Conservation (phyloP, 1,284 basidiomycete genomes). For the Pterula multifida region DNA sequence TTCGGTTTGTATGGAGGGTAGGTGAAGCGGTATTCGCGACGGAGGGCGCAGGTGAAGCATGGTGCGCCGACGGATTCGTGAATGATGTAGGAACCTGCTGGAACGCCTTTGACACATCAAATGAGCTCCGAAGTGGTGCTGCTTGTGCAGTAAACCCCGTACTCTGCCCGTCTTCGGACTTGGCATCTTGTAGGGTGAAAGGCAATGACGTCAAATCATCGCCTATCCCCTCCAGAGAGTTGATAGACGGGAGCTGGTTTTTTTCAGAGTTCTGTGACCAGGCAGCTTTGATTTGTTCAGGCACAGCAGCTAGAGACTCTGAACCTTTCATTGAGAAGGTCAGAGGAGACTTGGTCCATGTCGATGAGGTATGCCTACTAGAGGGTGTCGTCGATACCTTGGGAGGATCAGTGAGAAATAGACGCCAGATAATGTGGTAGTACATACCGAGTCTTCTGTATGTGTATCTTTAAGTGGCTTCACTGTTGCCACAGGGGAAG, state of each 20-base stretch:
- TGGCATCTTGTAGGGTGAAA: slow-evolving; percentile 68
- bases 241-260: slow-evolving; percentile 47
- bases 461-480: slow-evolving; percentile 25
- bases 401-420: slow-evolving; percentile 10
- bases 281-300: slow-evolving; percentile 69
- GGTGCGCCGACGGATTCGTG: slow-evolving; percentile 30
- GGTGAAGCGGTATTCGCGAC: slow-evolving; percentile 34
- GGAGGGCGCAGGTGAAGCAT: slow-evolving; percentile 33
- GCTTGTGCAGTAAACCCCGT: slow-evolving; percentile 35
- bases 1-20: slow-evolving; percentile 17
- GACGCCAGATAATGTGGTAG: slow-evolving; percentile 2
- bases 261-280: slow-evolving; percentile 73
- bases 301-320: slow-evolving; percentile 53
- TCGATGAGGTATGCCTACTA: slow-evolving; percentile 24
- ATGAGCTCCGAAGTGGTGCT: slow-evolving; percentile 59
- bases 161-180: slow-evolving; percentile 65
- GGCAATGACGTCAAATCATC: slow-evolving; percentile 67
- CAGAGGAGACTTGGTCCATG: slow-evolving; percentile 56
- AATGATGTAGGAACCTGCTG: slow-evolving; percentile 63
- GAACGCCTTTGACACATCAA: slow-evolving; percentile 72
- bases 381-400: slow-evolving; percentile 41
- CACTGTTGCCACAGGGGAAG: slow-evolving; percentile 7
- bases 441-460: slow-evolving; percentile 35
- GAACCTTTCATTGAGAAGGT: slow-evolving; percentile 51
- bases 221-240: slow-evolving; percentile 66